These are phyloP conservation scores for Mucor lusitanicus DNA, from an alignment of 371 early-diverging fungal species.

Conservation along the genomic window DNA sequence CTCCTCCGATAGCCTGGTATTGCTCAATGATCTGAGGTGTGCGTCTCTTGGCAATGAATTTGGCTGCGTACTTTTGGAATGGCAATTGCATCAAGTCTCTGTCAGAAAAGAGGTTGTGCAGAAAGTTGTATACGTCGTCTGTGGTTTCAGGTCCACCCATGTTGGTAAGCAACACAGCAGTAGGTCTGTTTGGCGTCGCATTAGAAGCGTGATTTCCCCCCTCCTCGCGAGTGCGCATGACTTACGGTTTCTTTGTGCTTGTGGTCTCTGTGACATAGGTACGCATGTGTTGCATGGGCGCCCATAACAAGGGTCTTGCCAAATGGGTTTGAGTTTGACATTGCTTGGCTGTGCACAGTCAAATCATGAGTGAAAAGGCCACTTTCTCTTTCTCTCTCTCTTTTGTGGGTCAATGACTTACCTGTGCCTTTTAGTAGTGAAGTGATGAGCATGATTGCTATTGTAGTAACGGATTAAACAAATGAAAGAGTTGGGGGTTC, in stretches of 20 bases:
- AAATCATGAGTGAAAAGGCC: background rate
- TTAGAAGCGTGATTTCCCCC: background rate
- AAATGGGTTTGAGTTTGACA: background rate
- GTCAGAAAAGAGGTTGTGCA: constrained; percentile 89
- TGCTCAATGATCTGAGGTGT: constrained; percentile 88
- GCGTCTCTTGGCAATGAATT: constrained; percentile 81
- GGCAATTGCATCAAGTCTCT: constrained; percentile 92
- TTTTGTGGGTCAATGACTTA: background rate
- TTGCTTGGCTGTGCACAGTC: background rate
- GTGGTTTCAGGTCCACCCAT: constrained; percentile 90
- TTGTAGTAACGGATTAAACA: background rate
- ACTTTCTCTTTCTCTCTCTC: too few relatives aligned
- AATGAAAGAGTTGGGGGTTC: background rate
- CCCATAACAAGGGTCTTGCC: background rate
- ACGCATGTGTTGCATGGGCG: background rate
- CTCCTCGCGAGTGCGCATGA: background rate
- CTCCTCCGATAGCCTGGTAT: constrained; percentile 93
- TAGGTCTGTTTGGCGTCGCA: constrained; percentile 40
- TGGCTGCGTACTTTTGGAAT: constrained; percentile 74
- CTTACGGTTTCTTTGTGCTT: constrained; percentile 20
- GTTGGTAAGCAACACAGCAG: constrained; percentile 89
- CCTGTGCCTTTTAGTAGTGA: background rate
- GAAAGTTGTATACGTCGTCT: constrained; percentile 81
- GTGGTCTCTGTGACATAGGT: background rate
- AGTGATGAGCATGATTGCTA: background rate